These are phyloP conservation scores for Cercospora sesami DNA, from an alignment of 2,329 filamentous ascomycete genomes.

Conservation along the genomic window DNA sequence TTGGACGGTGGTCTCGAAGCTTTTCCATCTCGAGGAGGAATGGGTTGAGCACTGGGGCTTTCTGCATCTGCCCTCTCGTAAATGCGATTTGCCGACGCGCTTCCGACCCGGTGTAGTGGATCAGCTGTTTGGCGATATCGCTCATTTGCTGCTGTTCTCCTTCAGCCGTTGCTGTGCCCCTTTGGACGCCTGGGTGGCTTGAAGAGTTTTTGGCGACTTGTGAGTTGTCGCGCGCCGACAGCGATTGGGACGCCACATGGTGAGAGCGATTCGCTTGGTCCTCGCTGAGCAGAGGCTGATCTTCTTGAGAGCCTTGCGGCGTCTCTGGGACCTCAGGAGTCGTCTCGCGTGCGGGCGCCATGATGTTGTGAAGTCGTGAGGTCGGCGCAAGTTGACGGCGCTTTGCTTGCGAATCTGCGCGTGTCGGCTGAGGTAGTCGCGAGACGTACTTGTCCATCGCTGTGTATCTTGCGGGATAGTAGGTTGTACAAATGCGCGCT, in stretches of 20 bases:
- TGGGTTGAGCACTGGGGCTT: background rate
- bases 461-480: background rate
- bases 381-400: background rate
- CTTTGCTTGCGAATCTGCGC: background rate
- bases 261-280: background rate
- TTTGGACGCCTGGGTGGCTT: too few relatives aligned
- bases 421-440: background rate
- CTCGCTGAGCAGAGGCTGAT: background rate
- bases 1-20: background rate
- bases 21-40: constrained; percentile 16
- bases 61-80: background rate
- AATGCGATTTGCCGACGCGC: background rate
- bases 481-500: background rate
- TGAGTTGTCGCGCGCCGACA: too few relatives aligned
- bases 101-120: background rate
- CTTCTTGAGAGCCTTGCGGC: background rate
- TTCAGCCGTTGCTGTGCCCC: too few relatives aligned
- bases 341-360: too few relatives aligned
- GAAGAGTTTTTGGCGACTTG: too few relatives aligned
- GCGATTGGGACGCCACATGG: background rate
- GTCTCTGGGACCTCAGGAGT: background rate
- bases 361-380: too few relatives aligned
- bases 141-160: background rate
- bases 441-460: background rate
- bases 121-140: background rate